These are phyloP conservation scores for Naumovozyma dairenensis DNA, from an alignment of 805 yeast species.

Conservation along the genomic window DNA sequence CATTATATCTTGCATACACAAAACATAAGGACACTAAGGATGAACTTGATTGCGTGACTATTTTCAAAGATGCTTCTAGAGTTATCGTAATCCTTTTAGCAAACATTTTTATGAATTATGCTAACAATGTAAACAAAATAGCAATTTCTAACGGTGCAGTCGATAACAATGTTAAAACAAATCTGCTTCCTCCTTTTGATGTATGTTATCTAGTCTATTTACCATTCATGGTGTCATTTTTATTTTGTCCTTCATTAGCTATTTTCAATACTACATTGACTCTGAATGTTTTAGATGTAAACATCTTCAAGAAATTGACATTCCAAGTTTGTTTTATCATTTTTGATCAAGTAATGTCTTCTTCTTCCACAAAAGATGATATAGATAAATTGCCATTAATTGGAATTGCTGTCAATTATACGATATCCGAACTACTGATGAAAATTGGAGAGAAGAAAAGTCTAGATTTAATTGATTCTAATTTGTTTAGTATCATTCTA, in stretches of 20 bases:
- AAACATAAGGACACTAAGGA: not conserved
- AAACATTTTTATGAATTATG: not conserved
- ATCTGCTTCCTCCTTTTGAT: constrained; percentile 19
- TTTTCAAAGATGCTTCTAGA: not conserved
- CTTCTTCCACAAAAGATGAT: constrained; percentile 14
- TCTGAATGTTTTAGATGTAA: constrained; percentile 23
- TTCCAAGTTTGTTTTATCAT: constrained; percentile 18
- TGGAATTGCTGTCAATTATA: not conserved
- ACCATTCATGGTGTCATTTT: constrained; percentile 25
- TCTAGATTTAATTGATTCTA: constrained; percentile 31
- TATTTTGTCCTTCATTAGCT: constrained; percentile 18
- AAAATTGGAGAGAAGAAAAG: constrained; percentile 30
- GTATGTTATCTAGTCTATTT: constrained; percentile 27
- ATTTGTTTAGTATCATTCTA: constrained; percentile 30
- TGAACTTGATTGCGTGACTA: not conserved
- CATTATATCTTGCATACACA: not conserved
- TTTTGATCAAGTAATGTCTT: too few relatives aligned
- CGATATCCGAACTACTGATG: constrained; percentile 9
- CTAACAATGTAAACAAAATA: too few relatives aligned
- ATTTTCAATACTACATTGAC: constrained; percentile 26
- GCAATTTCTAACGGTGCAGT: too few relatives aligned
- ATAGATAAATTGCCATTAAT: not conserved
- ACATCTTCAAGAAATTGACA: constrained; percentile 13
- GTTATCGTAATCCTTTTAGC: not conserved
- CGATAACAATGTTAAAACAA: too few relatives aligned